Evolutionary conservation across 2,329 filamentous ascomycete species (phyloP), one percentile per base, ranked within the genome.

Genomic region (Amauroascus verrucosus): DNA sequence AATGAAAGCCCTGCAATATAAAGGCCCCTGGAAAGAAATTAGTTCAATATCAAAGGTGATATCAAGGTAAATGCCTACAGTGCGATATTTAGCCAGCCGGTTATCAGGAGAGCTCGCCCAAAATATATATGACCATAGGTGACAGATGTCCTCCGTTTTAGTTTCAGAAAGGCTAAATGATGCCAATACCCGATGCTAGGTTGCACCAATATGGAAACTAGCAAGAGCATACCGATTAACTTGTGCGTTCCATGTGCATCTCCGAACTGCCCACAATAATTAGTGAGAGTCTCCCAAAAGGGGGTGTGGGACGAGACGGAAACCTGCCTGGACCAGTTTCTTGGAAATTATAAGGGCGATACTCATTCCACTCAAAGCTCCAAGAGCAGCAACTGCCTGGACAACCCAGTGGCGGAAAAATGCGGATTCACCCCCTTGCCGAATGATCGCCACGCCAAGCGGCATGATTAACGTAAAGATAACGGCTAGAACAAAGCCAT

Each of bases 281-380:
- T 20, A 43, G 40, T 24, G 3, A n/a, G 13, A 5, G 4, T 40
- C 16, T 43, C 11, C 11, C 33, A 37, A 20, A 5, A 18, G 40
- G 40, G 22, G 7, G 2, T 13, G 11, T 43, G 3, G 3, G 7
- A 8, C 9, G 13, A n/a, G 2, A 40, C 3, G 41, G 30, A 61
- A 96, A 95, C 46, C 8, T 22, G 45, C 48, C 30, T 51, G 37
- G 6, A 54, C 2, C 47, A 35, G 22, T 26, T 40, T 46, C 45
- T 51, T 44, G 40, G 30, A 45, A 14, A 32, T 16, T 13, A 44
- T 16, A 22, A 45, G 9, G 11, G 37, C 47, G 11, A 54, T 51
- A 8, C 18, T 30, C 45, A 51, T 51, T 16, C 48, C 53, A n/a
- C 50, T 37, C 16, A 54, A 1, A 18, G 40, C 38, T n/a, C 33